These are phyloP conservation scores for Alternaria incomplexa DNA, from an alignment of 2,329 filamentous ascomycete genomes.

Conservation along the genomic window DNA sequence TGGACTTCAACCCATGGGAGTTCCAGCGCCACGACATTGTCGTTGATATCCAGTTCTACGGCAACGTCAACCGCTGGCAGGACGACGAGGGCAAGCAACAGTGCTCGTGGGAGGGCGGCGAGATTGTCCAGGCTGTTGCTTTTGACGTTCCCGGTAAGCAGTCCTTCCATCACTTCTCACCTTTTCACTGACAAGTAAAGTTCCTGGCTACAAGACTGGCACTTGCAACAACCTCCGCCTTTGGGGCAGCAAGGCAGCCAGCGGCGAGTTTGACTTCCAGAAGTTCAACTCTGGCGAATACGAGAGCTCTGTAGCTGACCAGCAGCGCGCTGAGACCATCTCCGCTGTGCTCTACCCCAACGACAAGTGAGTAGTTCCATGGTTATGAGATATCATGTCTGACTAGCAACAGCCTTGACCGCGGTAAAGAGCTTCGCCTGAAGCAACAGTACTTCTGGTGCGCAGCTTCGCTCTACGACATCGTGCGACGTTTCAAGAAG, in stretches of 20 bases:
- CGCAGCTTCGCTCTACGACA: conserved; percentile 93
- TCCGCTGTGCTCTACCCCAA: conserved; percentile 97
- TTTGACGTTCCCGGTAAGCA: conserved; percentile 73
- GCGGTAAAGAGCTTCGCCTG: conserved; percentile 93
- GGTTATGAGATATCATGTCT: conserved; percentile 2
- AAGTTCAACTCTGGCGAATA: conserved; percentile 99
- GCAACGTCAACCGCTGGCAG: conserved; percentile 73
- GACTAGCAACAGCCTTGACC: conserved; percentile 65
- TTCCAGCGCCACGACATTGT: conserved; percentile 95
- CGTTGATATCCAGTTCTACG: conserved; percentile 97
- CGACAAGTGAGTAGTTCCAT: conserved; percentile 66
- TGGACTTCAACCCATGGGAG: conserved; percentile 99
- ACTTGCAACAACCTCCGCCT: conserved; percentile 96
- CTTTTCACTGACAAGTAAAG: conserved; percentile 54
- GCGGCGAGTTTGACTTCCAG: conserved; percentile 98
- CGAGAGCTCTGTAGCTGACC: conserved; percentile 95
- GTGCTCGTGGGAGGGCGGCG: conserved; percentile 87
- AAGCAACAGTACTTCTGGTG: conserved; percentile 99
- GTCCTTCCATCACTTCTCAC: too few relatives aligned
- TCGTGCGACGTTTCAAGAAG: conserved; percentile 98
- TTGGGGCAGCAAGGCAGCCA: conserved; percentile 97
- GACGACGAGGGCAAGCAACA: conserved; percentile 78
- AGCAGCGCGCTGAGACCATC: conserved; percentile 98
- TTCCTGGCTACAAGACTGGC: conserved; percentile 86
- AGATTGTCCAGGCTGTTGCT: conserved; percentile 88